Conservation (phyloP, 164 flowering plant species). For the Magnolia changhungtana region DNA sequence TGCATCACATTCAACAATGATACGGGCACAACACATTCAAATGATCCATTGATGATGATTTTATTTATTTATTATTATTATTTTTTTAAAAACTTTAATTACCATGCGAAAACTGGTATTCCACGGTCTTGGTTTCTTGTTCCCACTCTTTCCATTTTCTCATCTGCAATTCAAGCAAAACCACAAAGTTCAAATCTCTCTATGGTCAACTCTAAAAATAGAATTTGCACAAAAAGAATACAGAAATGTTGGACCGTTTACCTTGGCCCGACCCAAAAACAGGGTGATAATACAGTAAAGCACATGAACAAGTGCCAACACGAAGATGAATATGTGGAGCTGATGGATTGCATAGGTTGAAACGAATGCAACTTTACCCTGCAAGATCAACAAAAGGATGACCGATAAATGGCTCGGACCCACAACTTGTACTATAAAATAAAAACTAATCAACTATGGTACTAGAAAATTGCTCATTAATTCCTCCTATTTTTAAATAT, state of each 20-base stretch:
- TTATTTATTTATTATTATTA: no score
- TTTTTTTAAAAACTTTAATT: neutral
- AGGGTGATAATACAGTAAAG: constrained; percentile 38
- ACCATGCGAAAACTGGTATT: constrained; percentile 71
- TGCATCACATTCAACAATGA: no score
- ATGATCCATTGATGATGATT: no score
- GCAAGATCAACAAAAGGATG: constrained; percentile 1
- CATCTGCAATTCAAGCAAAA: constrained; percentile 41
- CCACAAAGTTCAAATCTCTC: no score
- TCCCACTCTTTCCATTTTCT: constrained; percentile 77
- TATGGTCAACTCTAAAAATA: no score
- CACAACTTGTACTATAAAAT: no score
- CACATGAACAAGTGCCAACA: constrained; percentile 46
- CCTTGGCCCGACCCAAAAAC: constrained; percentile 54
- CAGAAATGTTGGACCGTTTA: neutral
- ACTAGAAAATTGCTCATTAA: no score
- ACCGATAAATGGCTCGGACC: no score
- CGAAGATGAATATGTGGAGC: constrained; percentile 53
- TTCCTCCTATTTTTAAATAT: no score
- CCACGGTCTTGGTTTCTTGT: constrained; percentile 54
- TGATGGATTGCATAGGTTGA: constrained; percentile 34
- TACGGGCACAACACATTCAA: no score
- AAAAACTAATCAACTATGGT: no score
- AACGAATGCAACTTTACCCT: constrained; percentile 52
- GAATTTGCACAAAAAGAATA: no score